Evolutionary conservation across 2,329 filamentous ascomycete species (phyloP).

Genomic region (Simplicillium sp.): DNA sequence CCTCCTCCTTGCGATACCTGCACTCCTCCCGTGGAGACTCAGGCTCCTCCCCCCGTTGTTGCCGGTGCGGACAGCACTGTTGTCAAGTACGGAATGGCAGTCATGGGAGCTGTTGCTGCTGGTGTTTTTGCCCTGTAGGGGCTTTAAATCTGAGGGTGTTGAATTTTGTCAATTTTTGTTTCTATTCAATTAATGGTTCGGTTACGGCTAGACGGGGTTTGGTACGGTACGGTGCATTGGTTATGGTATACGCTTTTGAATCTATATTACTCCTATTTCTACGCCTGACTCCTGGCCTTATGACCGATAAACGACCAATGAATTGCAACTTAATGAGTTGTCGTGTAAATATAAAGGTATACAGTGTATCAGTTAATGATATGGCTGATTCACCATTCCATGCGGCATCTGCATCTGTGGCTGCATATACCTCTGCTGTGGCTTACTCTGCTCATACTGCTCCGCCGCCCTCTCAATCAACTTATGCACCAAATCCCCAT

Average conservation of each 20-base stretch:
- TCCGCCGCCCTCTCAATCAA: slow-evolving; percentile 30
- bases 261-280: too few species aligned
- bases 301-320: neutral
- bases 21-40: neutral
- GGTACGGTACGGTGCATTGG: too few species aligned
- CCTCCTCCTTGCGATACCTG: neutral
- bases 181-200: slow-evolving; percentile 9
- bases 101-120: slow-evolving; percentile 16
- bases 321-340: neutral
- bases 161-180: neutral
- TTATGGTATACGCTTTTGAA: too few species aligned
- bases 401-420: too few species aligned
- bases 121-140: slow-evolving; percentile 16
- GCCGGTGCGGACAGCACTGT: slow-evolving; percentile 9
- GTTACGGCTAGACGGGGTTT: neutral
- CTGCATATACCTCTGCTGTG: too few species aligned
- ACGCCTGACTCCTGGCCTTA: too few species aligned
- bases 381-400: too few species aligned
- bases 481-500: slow-evolving; percentile 59
- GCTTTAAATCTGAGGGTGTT: slow-evolving; percentile 1
- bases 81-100: slow-evolving; percentile 13
- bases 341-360: neutral
- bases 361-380: too few species aligned
- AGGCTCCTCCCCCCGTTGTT: slow-evolving; percentile 7
- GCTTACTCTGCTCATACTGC: slow-evolving; percentile 24